These are phyloP conservation scores for Komagataella phaffii DNA, from an alignment of 805 yeast genomes.

Conservation along the genomic window DNA sequence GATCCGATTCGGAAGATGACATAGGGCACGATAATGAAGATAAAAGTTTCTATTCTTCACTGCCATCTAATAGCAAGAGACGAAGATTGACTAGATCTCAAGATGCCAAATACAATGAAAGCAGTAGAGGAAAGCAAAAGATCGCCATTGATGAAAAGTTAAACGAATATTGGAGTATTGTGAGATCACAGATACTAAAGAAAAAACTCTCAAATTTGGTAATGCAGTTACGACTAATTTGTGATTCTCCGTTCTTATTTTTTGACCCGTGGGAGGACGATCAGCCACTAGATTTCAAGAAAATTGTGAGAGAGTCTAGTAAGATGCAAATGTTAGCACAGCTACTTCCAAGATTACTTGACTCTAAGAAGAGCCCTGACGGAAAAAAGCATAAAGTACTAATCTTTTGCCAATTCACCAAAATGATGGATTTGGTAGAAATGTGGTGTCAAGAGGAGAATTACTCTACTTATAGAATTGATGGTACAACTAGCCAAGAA, in stretches of 20 bases:
- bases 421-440: constrained; percentile 66
- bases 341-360: constrained; percentile 36
- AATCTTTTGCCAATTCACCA: constrained; percentile 79
- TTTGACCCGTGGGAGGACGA: constrained; percentile 63
- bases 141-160: constrained; percentile 3
- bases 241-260: constrained; percentile 77
- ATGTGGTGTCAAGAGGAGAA: constrained; percentile 51
- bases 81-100: neutral
- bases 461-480: constrained; percentile 45
- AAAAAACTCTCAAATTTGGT: constrained; percentile 52
- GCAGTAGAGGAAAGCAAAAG: neutral
- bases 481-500: constrained; percentile 58
- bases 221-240: constrained; percentile 77
- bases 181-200: constrained; percentile 26
- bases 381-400: constrained; percentile 50
- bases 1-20: constrained; percentile 1
- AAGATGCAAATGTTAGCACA: constrained; percentile 62
- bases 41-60: neutral
- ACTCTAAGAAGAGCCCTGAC: constrained; percentile 1
- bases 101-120: neutral
- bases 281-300: constrained; percentile 18
- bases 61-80: neutral
- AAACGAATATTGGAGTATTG: constrained; percentile 13
- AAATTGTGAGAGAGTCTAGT: constrained; percentile 45
- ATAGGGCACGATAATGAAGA: constrained; percentile 5